phyloP scores from a whole-genome alignment of 1,284 basidiomycete species.

The Trametes hirsuta region DNA sequence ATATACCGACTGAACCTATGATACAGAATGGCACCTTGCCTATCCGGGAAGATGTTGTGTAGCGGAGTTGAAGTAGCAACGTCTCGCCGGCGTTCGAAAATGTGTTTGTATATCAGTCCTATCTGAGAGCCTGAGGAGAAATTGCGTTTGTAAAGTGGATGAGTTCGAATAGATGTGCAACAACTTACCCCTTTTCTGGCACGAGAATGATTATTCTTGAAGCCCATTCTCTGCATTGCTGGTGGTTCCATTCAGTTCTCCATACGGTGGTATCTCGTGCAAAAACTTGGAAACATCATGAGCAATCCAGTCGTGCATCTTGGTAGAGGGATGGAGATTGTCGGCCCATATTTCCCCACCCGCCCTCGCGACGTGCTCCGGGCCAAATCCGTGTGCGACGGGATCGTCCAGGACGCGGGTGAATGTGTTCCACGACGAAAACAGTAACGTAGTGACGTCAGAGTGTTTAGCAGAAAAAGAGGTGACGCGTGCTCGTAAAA shows the following conservation, averaged over 20 bases:
- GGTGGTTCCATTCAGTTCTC: not conserved
- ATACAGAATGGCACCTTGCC: too few relatives aligned
- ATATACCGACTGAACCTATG: too few relatives aligned
- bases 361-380: constrained; percentile 35
- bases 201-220: too few relatives aligned
- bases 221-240: not conserved
- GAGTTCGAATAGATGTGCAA: too few relatives aligned
- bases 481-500: constrained; percentile 36
- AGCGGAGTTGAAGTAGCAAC: too few relatives aligned
- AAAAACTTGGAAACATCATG: constrained; percentile 30
- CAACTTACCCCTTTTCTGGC: not conserved
- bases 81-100: too few relatives aligned
- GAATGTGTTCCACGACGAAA: constrained; percentile 53
- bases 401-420: constrained; percentile 51
- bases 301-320: constrained; percentile 35
- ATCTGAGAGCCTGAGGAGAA: too few relatives aligned
- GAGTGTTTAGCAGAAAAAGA: constrained; percentile 44
- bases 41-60: too few relatives aligned
- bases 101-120: too few relatives aligned
- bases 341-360: constrained; percentile 57
- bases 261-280: constrained; percentile 14
- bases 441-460: constrained; percentile 51
- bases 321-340: constrained; percentile 33
- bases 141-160: too few relatives aligned
- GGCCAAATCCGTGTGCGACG: constrained; percentile 43